Conservation (phyloP, 1,139 yeast species). For the Meyerozyma sp. region DNA sequence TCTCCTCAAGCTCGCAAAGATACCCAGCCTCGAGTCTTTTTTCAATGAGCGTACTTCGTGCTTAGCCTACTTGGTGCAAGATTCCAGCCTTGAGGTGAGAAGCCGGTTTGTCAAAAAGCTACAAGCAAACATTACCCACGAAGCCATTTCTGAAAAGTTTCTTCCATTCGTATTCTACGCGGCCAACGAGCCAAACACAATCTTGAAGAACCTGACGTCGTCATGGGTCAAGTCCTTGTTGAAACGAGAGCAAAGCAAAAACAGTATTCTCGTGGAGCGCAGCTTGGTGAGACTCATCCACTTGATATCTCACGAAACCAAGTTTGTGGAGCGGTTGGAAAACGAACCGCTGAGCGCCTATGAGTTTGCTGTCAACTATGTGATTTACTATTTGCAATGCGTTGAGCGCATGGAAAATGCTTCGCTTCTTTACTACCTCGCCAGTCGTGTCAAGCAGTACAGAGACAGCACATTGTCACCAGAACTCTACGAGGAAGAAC, state of each 20-base stretch:
- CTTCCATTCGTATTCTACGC: slow-evolving; percentile 64
- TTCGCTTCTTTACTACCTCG: slow-evolving; percentile 67
- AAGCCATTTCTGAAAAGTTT: slow-evolving; percentile 57
- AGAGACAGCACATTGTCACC: slow-evolving; percentile 50
- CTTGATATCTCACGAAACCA: slow-evolving; percentile 71
- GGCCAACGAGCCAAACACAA: slow-evolving; percentile 66
- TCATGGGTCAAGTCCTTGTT: slow-evolving; percentile 74
- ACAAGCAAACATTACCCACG: slow-evolving; percentile 47
- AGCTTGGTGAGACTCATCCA: slow-evolving; percentile 65
- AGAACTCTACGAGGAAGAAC: slow-evolving; percentile 24
- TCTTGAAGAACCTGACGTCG: slow-evolving; percentile 44
- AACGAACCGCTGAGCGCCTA: slow-evolving; percentile 31
- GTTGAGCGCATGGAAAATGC: slow-evolving; percentile 65
- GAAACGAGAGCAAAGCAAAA: slow-evolving; percentile 35
- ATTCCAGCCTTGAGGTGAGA: slow-evolving; percentile 58
- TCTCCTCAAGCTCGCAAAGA: slow-evolving; percentile 60
- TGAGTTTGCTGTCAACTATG: slow-evolving; percentile 50
- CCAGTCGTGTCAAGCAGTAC: slow-evolving; percentile 77
- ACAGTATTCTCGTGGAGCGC: slow-evolving; percentile 52
- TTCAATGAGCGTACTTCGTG: slow-evolving; percentile 53
- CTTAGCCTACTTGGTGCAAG: slow-evolving; percentile 61
- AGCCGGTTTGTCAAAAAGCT: slow-evolving; percentile 45
- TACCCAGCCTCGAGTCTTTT: slow-evolving; percentile 46
- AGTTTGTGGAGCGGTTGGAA: slow-evolving; percentile 44
- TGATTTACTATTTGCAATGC: slow-evolving; percentile 54